phyloP scores from a whole-genome alignment of 495 filamentous ascomycete species.

The Penicillium ucsense region DNA sequence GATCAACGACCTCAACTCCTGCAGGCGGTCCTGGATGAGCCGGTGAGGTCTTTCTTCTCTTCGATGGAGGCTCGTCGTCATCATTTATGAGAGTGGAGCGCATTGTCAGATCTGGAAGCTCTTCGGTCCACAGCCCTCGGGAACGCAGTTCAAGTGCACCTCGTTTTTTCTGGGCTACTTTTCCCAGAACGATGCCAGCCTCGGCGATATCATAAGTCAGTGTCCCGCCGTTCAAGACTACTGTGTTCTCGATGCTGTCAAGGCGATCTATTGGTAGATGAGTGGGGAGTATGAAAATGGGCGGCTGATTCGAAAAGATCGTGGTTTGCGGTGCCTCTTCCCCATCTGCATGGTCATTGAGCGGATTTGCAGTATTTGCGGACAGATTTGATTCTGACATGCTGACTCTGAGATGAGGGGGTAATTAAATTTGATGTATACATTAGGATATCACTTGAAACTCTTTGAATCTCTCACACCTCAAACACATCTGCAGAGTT shows the following conservation, averaged over 20 bases:
- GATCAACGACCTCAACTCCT: slow-evolving; percentile 14
- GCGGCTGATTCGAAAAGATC: slow-evolving; percentile 34
- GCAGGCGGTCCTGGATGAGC: background rate
- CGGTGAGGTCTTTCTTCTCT: slow-evolving; percentile 12
- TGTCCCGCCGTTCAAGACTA: slow-evolving; percentile 41
- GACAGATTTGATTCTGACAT: too few relatives aligned
- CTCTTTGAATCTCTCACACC: too few relatives aligned
- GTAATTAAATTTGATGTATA: too few relatives aligned
- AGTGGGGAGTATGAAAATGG: slow-evolving; percentile 64
- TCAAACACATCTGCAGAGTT: too few relatives aligned
- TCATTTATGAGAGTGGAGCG: too few relatives aligned
- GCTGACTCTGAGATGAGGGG: too few relatives aligned
- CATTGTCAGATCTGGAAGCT: slow-evolving; percentile 12
- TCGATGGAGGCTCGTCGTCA: slow-evolving; percentile 10
- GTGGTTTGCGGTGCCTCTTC: background rate
- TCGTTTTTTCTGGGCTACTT: slow-evolving; percentile 55
- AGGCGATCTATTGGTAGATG: slow-evolving; percentile 54
- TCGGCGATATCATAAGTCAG: slow-evolving; percentile 67
- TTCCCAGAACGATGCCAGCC: slow-evolving; percentile 65
- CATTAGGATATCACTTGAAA: too few relatives aligned
- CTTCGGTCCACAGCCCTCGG: slow-evolving; percentile 51
- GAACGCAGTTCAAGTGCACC: slow-evolving; percentile 69
- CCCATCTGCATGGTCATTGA: background rate
- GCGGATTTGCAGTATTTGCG: too few relatives aligned
- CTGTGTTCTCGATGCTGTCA: slow-evolving; percentile 51